phyloP scores from a whole-genome alignment of 331 rosid genomes.

The Quercus phellos region DNA sequence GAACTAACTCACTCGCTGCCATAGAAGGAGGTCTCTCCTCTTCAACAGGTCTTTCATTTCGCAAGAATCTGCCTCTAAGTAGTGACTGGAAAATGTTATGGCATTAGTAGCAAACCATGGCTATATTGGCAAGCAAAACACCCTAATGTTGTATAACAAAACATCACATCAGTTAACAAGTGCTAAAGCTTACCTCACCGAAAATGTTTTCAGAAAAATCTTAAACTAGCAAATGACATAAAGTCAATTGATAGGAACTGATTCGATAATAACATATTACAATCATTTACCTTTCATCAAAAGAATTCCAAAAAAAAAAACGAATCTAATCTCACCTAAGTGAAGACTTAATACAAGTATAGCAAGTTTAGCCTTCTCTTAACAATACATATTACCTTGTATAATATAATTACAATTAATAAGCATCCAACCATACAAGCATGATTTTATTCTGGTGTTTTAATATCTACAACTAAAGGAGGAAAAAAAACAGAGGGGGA shows the following conservation, averaged over 20 bases:
- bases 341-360: not conserved
- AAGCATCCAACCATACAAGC: not conserved
- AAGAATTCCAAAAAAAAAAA: not conserved
- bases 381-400: not conserved
- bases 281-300: not conserved
- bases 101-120: constrained; percentile 27
- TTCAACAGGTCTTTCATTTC: constrained; percentile 88
- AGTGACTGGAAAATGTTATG: constrained; percentile 57
- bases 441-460: not conserved
- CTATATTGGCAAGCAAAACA: not conserved
- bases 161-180: not conserved
- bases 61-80: constrained; percentile 97
- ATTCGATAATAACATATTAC: not conserved
- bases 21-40: constrained; percentile 89
- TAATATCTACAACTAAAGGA: no score
- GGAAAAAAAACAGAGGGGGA: not conserved
- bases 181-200: not conserved
- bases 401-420: not conserved
- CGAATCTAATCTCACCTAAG: not conserved
- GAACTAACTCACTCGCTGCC: constrained; percentile 89
- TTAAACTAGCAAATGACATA: not conserved
- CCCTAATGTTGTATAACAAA: not conserved
- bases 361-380: not conserved
- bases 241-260: not conserved
- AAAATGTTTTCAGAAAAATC: not conserved